Percentiles rank a stretch among this genome's conserved stretches.
phyloP scores from a whole-genome alignment of 2,329 filamentous ascomycete species.

The Aspergillus alliaceus region DNA sequence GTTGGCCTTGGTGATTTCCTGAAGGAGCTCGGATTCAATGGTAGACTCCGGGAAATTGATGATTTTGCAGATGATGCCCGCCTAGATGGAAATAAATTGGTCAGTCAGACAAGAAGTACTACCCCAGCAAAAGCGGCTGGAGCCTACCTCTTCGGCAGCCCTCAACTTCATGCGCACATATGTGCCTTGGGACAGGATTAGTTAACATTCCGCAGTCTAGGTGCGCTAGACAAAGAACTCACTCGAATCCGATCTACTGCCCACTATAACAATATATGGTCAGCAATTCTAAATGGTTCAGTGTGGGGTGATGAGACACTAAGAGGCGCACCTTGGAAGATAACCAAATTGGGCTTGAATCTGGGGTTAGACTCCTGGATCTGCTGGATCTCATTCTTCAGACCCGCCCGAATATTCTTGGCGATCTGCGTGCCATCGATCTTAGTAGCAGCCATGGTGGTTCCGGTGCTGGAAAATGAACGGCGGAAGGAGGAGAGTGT shows the following conservation, averaged over 20 bases:
- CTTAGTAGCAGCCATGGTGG: conserved; percentile 79
- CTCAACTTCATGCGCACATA: conserved; percentile 99
- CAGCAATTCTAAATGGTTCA: background rate
- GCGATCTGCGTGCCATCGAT: conserved; percentile 97
- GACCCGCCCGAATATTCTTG: conserved; percentile 79
- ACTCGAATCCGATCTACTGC: conserved; percentile 90
- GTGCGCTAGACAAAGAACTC: conserved; percentile 38
- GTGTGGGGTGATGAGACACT: background rate
- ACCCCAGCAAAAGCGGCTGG: background rate
- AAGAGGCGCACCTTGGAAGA: conserved; percentile 75
- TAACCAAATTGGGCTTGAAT: conserved; percentile 87
- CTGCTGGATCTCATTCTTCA: conserved; percentile 77
- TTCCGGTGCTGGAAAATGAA: conserved; percentile 53
- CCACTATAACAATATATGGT: conserved; percentile 59
- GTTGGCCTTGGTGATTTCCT: conserved; percentile 79
- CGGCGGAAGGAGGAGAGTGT: conserved; percentile 22
- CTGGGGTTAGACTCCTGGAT: conserved; percentile 80
- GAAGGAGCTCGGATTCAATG: conserved; percentile 80
- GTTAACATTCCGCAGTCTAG: conserved; percentile 3
- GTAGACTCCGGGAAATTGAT: conserved; percentile 80
- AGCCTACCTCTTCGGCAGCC: conserved; percentile 79
- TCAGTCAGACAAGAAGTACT: background rate
- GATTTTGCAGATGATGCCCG: conserved; percentile 84
- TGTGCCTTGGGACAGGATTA: conserved; percentile 61
- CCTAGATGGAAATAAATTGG: conserved; percentile 50